Base-by-base conservation (phyloP, 2,329 filamentous ascomycete genomes). In the Atkinsonella texensis region DNA sequence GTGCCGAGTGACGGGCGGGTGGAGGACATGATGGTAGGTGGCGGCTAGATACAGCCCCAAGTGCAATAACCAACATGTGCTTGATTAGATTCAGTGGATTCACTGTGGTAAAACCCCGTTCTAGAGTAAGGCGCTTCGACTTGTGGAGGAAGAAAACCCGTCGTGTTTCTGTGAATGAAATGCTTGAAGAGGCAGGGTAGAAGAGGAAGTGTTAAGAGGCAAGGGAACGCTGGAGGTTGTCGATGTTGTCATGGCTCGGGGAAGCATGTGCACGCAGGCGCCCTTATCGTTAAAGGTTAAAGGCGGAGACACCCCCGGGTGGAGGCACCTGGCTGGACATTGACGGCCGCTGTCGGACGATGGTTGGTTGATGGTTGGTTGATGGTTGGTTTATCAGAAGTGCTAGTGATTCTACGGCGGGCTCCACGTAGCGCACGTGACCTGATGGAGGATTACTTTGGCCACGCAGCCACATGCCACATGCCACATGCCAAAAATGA, bases 171-270 rank as follows among this genome's bases (percentile, higher is more conserved):
- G 35, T 4, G 35, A 38, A 38, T 15, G 15, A 38, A 12, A 38
- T 12, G 35, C 35, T 38, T 15, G 11, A 15, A 15, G 15, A n/a
- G 15, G 40, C n/a, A 9, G 38, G 28, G 13, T 12, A 5, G 49
- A 31, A 38, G 44, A 33, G 39, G 15, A 41, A 46, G 49, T 17
- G 12, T 50, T 50, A 48, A 48, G 53, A 41, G 31, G 33, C 41
- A 13, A 39, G 54, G 32, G 39, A 40, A 45, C 13, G 50, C 18
- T 33, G 17, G 4, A 20, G 39, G 43, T n/a, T n/a, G 51, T 41
- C 49, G 53, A 59, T 58, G 57, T 52, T 54, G 57, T 59, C 57
- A 56, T 57, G 50, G 45, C 32, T 13, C 17, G 13, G 23, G 15
- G 10, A 11, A 20, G 53, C 49, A 48, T 49, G 53, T n/a, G 47